Base-by-base conservation (phyloP, 306 rosid species). In the Prosopis cineraria region DNA sequence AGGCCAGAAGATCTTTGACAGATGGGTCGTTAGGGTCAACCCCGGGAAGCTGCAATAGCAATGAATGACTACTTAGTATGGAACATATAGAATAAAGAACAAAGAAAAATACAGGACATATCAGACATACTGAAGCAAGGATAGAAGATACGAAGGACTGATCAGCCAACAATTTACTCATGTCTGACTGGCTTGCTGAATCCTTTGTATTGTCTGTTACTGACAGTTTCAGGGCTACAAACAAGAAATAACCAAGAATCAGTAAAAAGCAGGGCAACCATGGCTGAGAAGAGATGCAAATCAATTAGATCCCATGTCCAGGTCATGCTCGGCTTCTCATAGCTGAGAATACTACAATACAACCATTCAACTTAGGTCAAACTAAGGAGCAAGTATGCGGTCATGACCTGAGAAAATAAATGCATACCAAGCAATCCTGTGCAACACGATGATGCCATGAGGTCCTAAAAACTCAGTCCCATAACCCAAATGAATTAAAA, bases 1-100 rank as follows among this genome's bases (percentile, higher is more conserved):
- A 96, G 79, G 98, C 97, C 74, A 96, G 91, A 80, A 96, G 90
- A 80, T 96, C 98, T 84, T 91, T 93, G 77, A 96, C 99, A 9
- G 98, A 91, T 29, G 94, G 97, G 76, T 96, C 99, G 75, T 96
- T 93, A 77, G 98, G 97, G 70, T 96, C 98, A 72, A 96, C 99
- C 37, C 98, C 99, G 2, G 99, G 99, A 91, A 96, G 99, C 99
- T 96, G 89, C 89, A 81, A 65, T 79, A 83, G 71, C 70, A 83
- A 70, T 71, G 45, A 72, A 74, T 68, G 41, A 81, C 24, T 29
- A 75, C 68, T 67, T 65, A 43, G 62, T 25, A 59, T 34, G 68
- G 59, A 76, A 68, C 56, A 48, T 41, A 37, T 7, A 25, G 27
- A 30, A 78, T 34, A 75, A 27, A 40, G n/a, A 78, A 75, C 27